These are phyloP conservation scores for Hypoxylon subgilvum DNA, from an alignment of 495 filamentous ascomycete genomes.

Conservation along the genomic window DNA sequence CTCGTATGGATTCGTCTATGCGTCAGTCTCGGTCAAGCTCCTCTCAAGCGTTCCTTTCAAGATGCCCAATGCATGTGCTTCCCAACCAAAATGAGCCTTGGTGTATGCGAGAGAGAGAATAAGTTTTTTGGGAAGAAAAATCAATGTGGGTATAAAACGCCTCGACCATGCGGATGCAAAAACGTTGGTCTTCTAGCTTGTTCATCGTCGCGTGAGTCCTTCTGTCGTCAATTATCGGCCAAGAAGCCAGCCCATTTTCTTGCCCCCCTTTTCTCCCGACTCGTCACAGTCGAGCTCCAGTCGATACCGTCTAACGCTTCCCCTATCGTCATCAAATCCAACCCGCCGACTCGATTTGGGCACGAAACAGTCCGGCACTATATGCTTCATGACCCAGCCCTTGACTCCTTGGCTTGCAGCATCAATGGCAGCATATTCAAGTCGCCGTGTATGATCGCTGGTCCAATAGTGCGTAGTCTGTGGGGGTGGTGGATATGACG, in stretches of 20 bases:
- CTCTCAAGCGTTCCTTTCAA: not conserved
- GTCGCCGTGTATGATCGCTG: constrained; percentile 57
- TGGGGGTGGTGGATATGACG: constrained; percentile 48
- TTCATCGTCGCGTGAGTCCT: constrained; percentile 26
- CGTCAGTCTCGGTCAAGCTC: constrained; percentile 11
- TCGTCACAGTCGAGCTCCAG: constrained; percentile 53
- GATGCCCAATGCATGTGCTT: constrained; percentile 8
- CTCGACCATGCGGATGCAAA: constrained; percentile 37
- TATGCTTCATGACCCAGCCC: constrained; percentile 59
- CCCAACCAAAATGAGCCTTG: not conserved
- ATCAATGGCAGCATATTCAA: constrained; percentile 65
- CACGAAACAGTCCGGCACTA: constrained; percentile 62
- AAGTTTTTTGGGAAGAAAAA: constrained; percentile 18
- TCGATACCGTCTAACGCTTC: constrained; percentile 62
- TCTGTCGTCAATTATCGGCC: constrained; percentile 34
- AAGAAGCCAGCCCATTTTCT: constrained; percentile 40
- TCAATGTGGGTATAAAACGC: constrained; percentile 40
- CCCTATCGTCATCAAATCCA: constrained; percentile 58
- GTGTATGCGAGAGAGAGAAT: not conserved
- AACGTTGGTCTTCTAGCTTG: constrained; percentile 23
- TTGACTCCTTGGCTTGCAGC: constrained; percentile 58
- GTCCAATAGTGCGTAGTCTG: constrained; percentile 65
- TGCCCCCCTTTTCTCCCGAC: constrained; percentile 30
- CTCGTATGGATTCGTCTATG: constrained; percentile 9
- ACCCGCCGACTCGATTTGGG: constrained; percentile 51